phyloP scores from a whole-genome alignment of 208 protist species.

The Leishmania turanica region DNA sequence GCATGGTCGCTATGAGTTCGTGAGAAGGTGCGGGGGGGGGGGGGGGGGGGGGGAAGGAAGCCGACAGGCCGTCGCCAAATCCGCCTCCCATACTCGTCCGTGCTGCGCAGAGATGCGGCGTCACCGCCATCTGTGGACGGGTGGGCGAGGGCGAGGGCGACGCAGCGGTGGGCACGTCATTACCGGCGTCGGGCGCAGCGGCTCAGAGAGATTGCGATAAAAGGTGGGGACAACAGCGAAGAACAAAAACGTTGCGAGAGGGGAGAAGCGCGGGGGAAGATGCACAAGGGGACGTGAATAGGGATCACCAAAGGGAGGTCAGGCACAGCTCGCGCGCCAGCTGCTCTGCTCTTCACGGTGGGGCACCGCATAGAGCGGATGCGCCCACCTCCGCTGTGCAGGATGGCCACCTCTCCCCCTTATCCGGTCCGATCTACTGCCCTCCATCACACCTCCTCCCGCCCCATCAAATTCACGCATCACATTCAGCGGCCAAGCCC shows the following conservation, averaged over 20 bases:
- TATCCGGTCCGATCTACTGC: background rate
- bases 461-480: background rate
- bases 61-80: background rate
- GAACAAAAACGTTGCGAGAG: background rate
- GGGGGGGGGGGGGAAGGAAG: background rate
- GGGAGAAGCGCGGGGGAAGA: background rate
- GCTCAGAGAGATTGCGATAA: background rate
- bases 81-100: background rate
- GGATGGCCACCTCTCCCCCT: background rate
- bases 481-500: background rate
- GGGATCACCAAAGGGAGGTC: background rate
- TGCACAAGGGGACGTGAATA: background rate
- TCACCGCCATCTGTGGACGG: too few relatives aligned
- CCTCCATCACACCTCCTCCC: too few relatives aligned
- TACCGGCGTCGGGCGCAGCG: background rate
- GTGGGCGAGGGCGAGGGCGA: background rate
- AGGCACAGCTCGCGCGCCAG: too few relatives aligned
- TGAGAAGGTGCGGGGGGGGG: background rate
- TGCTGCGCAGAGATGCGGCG: background rate
- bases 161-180: background rate
- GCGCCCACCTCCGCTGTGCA: background rate
- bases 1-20: background rate
- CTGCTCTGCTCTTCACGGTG: background rate
- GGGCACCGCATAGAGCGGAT: background rate
- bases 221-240: background rate